Base-by-base conservation (phyloP, 2,329 filamentous ascomycete species). In the Phoma sp. region DNA sequence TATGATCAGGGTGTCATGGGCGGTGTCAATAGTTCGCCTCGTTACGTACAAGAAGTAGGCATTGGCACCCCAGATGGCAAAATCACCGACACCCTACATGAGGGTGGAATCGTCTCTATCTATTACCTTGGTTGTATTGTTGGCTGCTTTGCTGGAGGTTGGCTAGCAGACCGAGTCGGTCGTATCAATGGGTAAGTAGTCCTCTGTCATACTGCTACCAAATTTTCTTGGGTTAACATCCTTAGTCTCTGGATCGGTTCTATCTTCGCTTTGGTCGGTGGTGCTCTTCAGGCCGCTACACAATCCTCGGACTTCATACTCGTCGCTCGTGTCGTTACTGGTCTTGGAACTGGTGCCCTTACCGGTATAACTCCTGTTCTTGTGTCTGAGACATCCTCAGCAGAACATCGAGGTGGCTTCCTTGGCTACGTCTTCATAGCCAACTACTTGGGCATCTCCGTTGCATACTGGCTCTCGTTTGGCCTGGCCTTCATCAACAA, bases 371-470 rank as follows among this genome's bases (percentile, higher is more conserved):
- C 86, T 0, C 87, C 87, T 0, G 86, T 89, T 4, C 89, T 85
- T 85, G 85, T 86, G 1, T 87, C 86, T 0, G 88, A 89, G 71
- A 86, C 84, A 1, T 83, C 86, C 0, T 82, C 86, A 32, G 85
- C 89, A 61, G 87, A 82, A 0, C 85, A 83, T 6, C 81, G 88
- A 84, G 50, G 88, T 88, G 58, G 83, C 89, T 55, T 84, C 86
- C 22, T 88, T 50, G 87, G 89, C 64, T 90, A 90, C 61, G 89
- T 86, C 0, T 72, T 89, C 8, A 90, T 89, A 66, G 89, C 89
- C 57, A 85, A 88, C 45, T 57, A 45, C 30, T 30, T 24, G 60
- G 87, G 87, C 61, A 85, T 89, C 2, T 82, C 86, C 24, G 77
- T 86, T 25, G 73, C 81, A 4, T 88, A 88, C 58, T 78, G 74